Percentiles rank a stretch among this genome's conserved stretches.
These are phyloP conservation scores for Mucor sp. DNA, from an alignment of 371 early-diverging fungal species.

Conservation along the genomic window DNA sequence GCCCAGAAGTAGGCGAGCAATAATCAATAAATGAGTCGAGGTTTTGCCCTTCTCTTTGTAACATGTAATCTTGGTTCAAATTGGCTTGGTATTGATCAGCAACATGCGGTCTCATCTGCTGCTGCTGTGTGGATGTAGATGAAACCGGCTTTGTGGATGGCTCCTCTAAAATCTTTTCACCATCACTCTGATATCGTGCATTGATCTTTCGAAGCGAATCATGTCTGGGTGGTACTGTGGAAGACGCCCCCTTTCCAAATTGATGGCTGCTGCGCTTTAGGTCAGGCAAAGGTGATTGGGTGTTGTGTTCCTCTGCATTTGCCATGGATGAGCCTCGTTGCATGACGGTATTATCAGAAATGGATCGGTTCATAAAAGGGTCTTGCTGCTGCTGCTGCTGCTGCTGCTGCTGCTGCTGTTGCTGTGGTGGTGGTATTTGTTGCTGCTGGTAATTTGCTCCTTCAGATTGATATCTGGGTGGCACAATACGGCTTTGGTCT, in stretches of 20 bases:
- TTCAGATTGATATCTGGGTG: slow-evolving; percentile 8
- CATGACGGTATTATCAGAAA: slow-evolving; percentile 6
- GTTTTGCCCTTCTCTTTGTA: not conserved
- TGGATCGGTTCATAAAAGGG: slow-evolving; percentile 2
- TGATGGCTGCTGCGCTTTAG: not conserved
- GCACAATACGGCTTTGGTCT: not conserved
- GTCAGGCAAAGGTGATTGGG: not conserved
- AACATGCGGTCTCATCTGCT: not conserved
- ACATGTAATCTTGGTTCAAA: not conserved
- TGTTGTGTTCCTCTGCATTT: not conserved
- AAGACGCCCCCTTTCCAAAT: not conserved
- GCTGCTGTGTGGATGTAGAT: not conserved
- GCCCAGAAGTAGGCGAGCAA: not conserved
- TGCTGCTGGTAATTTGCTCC: not conserved
- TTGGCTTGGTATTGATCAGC: slow-evolving; percentile 4
- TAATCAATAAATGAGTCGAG: slow-evolving; percentile 5
- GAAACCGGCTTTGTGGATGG: not conserved
- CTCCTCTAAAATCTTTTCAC: not conserved
- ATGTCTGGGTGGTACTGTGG: slow-evolving; percentile 11
- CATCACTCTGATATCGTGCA: not conserved
- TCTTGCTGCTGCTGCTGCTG: slow-evolving; percentile 6
- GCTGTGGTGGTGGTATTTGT: not conserved
- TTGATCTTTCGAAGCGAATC: slow-evolving; percentile 11
- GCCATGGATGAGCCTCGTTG: slow-evolving; percentile 12
- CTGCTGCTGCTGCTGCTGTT: slow-evolving; percentile 4